phyloP scores from a whole-genome alignment of 129 eudicot species.

The Chrysanthemum makinoi region DNA sequence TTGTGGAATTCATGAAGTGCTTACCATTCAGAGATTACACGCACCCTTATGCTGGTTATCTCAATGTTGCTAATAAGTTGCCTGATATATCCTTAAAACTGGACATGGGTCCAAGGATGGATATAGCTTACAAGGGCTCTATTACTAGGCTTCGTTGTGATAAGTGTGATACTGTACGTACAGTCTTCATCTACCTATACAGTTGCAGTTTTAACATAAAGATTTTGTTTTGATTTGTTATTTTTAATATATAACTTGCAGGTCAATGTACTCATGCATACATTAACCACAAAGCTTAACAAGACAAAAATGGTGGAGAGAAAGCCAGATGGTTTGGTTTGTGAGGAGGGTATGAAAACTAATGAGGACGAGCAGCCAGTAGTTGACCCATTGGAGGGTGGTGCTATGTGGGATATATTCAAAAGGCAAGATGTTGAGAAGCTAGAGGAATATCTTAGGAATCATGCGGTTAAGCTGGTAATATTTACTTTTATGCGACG shows the following conservation, averaged over 20 bases:
- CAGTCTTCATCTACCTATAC: not conserved
- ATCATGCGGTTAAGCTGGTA: constrained; percentile 6
- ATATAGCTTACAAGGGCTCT: not conserved
- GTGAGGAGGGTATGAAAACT: constrained; percentile 8
- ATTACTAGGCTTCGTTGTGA: not conserved
- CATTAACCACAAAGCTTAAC: constrained; percentile 16
- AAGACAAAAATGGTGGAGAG: not conserved
- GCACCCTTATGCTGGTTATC: not conserved
- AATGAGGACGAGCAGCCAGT: not conserved
- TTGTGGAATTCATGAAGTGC: not conserved
- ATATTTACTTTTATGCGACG: not conserved
- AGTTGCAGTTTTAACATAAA: not conserved
- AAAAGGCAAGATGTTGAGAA: constrained; percentile 1
- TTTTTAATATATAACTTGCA: not conserved
- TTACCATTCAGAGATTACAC: not conserved
- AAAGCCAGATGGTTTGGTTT: not conserved
- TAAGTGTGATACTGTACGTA: constrained; percentile 14
- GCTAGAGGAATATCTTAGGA: constrained; percentile 18
- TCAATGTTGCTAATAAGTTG: not conserved
- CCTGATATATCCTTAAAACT: not conserved
- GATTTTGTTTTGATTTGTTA: not conserved
- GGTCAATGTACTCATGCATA: constrained; percentile 20
- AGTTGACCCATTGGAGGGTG: constrained; percentile 8
- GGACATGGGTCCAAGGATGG: not conserved
- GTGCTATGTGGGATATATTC: constrained; percentile 19